Percentiles rank a stretch among this genome's conserved stretches.
phyloP scores from a whole-genome alignment of 108 stramenopile species.

The Phaeodactylum tricornutum region DNA sequence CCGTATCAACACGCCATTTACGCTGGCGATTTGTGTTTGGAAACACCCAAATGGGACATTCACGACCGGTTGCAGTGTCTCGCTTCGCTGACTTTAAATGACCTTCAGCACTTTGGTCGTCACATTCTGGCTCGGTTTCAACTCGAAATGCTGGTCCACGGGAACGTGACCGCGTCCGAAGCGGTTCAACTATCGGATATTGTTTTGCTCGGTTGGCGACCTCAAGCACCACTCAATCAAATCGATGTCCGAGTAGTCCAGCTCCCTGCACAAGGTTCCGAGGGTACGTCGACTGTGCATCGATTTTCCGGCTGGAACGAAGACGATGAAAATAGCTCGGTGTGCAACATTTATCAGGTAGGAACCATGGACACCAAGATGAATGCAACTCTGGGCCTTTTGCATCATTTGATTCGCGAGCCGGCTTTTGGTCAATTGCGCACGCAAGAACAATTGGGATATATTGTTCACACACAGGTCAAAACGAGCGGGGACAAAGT shows the following conservation, averaged over 20 bases:
- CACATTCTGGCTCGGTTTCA: slow-evolving; percentile 26
- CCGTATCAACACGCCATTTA: slow-evolving; percentile 63
- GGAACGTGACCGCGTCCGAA: slow-evolving; percentile 47
- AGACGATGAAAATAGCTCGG: slow-evolving; percentile 35
- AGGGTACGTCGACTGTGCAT: slow-evolving; percentile 26
- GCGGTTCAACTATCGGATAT: slow-evolving; percentile 25
- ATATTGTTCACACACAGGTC: slow-evolving; percentile 59
- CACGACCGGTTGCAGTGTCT: slow-evolving; percentile 34
- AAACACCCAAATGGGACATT: slow-evolving; percentile 25
- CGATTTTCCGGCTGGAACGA: slow-evolving; percentile 34
- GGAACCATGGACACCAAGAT: slow-evolving; percentile 16
- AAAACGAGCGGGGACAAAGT: slow-evolving; percentile 49
- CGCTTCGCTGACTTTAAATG: slow-evolving; percentile 12
- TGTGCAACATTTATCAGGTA: slow-evolving; percentile 28
- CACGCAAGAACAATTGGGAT: slow-evolving; percentile 86
- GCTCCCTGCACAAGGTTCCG: slow-evolving; percentile 14
- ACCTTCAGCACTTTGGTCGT: slow-evolving; percentile 27
- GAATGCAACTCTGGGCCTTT: slow-evolving; percentile 41
- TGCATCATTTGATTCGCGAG: slow-evolving; percentile 65
- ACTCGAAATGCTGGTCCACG: slow-evolving; percentile 59
- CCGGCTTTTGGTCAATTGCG: slow-evolving; percentile 80
- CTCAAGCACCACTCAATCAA: slow-evolving; percentile 5
- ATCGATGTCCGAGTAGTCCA: slow-evolving; percentile 41
- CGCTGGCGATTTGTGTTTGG: slow-evolving; percentile 41
- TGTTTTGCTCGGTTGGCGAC: slow-evolving; percentile 13